Percentiles rank a stretch among this genome's conserved stretches.
Conservation (phyloP, 108 stramenopile genomes). For the Nitzschia sp. region DNA sequence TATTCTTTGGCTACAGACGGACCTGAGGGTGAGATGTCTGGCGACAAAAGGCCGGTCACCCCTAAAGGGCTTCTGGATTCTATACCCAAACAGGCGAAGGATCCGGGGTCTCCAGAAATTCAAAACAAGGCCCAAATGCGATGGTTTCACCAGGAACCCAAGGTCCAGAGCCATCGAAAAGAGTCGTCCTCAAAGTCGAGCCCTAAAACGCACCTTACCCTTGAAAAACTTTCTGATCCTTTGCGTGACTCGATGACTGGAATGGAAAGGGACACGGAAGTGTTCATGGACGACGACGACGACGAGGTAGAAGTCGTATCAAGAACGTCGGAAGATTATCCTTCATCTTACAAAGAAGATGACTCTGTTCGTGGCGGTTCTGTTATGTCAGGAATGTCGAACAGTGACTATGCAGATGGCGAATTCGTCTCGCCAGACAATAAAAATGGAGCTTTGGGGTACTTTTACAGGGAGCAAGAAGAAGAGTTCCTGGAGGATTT, state of each 20-base stretch:
- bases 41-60: not conserved
- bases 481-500: constrained; percentile 6
- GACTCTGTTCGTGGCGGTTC: constrained; percentile 1
- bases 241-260: constrained; percentile 2
- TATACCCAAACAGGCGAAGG: not conserved
- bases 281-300: constrained; percentile 12
- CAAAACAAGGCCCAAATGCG: constrained; percentile 1
- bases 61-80: not conserved
- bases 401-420: not conserved
- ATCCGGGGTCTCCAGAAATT: not conserved
- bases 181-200: not conserved
- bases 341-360: constrained; percentile 20
- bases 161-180: not conserved
- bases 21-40: not conserved
- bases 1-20: constrained; percentile 24
- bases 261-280: not conserved
- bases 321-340: constrained; percentile 2
- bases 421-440: not conserved
- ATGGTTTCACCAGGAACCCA: constrained; percentile 3
- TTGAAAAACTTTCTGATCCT: not conserved
- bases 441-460: constrained; percentile 8
- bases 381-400: not conserved
- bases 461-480: constrained; percentile 15
- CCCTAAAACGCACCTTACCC: not conserved
- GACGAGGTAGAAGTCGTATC: constrained; percentile 5